Evolutionary conservation across 2,329 filamentous ascomycete species (phyloP).

Genomic region (Anthostomella pinea): DNA sequence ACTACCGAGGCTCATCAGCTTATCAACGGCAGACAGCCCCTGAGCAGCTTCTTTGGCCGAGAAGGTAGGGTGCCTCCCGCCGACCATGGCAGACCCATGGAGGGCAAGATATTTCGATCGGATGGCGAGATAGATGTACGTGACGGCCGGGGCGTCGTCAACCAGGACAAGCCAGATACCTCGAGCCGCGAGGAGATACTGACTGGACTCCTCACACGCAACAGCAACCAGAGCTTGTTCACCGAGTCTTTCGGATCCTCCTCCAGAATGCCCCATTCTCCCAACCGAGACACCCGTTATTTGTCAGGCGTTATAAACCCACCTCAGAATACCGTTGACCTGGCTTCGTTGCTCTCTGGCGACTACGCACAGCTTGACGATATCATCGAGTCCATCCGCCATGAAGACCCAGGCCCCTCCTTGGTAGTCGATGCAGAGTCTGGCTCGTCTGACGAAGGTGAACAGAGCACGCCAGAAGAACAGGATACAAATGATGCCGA

Average conservation of each 20-base stretch:
- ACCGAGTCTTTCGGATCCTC: conserved; percentile 32
- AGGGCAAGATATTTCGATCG: conserved; percentile 63
- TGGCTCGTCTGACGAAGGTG: conserved; percentile 28
- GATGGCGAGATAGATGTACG: conserved; percentile 64
- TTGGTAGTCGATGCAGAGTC: conserved; percentile 20
- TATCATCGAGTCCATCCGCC: conserved; percentile 30
- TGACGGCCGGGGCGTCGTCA: conserved; percentile 57
- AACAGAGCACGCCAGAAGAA: conserved; percentile 22
- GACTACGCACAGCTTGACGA: conserved; percentile 30
- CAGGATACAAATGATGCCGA: conserved; percentile 15
- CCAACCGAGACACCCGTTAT: conserved; percentile 26
- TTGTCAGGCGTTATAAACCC: conserved; percentile 32
- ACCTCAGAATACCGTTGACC: conserved; percentile 29
- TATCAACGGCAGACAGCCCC: conserved; percentile 69
- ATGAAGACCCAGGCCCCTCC: conserved; percentile 15
- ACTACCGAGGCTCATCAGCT: conserved; percentile 75
- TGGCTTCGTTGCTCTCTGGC: conserved; percentile 29
- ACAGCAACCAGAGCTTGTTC: conserved; percentile 30
- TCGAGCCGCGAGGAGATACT: conserved; percentile 61
- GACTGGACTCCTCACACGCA: conserved; percentile 44
- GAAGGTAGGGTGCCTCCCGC: conserved; percentile 65
- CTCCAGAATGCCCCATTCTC: conserved; percentile 24
- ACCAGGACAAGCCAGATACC: conserved; percentile 58
- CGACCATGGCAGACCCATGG: conserved; percentile 57
- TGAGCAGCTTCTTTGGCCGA: conserved; percentile 72